These are phyloP conservation scores for Diaporthe citriasiana DNA, from an alignment of 2,329 filamentous ascomycete genomes.

Conservation along the genomic window DNA sequence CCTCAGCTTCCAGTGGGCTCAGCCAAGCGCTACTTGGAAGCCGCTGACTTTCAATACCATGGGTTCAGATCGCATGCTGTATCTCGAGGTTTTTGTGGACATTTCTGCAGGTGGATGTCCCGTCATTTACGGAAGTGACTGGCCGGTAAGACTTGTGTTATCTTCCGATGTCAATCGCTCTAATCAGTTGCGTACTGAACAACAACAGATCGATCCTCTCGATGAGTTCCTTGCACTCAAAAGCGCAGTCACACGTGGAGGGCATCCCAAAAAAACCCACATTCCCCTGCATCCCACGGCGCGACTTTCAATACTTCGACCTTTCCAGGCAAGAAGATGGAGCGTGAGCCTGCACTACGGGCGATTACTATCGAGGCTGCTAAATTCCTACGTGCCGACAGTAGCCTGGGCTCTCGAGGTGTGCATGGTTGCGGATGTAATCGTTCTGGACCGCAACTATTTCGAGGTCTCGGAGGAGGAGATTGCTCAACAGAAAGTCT, in stretches of 20 bases:
- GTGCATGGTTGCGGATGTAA: slow-evolving; percentile 8
- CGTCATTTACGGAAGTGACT: slow-evolving; percentile 3
- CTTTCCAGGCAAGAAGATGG: slow-evolving; percentile 15
- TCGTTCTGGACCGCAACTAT: slow-evolving; percentile 9
- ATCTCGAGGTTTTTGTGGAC: slow-evolving; percentile 11
- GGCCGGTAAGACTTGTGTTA: background rate
- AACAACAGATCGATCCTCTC: slow-evolving; percentile 10
- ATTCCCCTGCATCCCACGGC: background rate
- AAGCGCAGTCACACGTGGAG: background rate
- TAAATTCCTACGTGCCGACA: background rate
- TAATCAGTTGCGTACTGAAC: background rate
- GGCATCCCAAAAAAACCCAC: background rate
- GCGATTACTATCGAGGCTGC: slow-evolving; percentile 9
- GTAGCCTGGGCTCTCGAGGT: slow-evolving; percentile 8
- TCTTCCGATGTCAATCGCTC: background rate
- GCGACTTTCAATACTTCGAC: slow-evolving; percentile 16
- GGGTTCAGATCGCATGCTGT: background rate
- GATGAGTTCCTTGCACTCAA: slow-evolving; percentile 15
- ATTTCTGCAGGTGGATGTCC: background rate
- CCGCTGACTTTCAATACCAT: slow-evolving; percentile 4
- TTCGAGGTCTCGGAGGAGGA: slow-evolving; percentile 16
- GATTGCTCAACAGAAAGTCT: slow-evolving; percentile 10
- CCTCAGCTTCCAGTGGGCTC: slow-evolving; percentile 15
- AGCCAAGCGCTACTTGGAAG: slow-evolving; percentile 8
- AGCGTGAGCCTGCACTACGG: slow-evolving; percentile 7